Percentiles rank a stretch among this genome's conserved stretches.
Evolutionary conservation across 352 stramenopile genomes (phyloP).

Genomic region (Pythium pyrilobum): DNA sequence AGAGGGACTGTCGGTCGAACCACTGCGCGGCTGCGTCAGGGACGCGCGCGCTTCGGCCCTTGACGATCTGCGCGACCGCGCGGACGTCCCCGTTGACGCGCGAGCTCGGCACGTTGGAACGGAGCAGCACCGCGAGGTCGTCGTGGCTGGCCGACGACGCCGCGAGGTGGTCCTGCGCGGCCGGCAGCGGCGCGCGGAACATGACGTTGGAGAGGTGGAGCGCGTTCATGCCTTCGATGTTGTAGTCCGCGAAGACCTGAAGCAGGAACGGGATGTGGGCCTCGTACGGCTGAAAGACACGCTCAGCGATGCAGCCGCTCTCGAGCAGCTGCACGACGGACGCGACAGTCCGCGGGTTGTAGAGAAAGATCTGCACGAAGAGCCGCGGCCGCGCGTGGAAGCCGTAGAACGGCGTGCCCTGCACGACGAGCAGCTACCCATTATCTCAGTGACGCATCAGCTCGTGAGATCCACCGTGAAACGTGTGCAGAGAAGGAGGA

Average conservation of each 20-base stretch:
- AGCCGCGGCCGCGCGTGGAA: slow-evolving; percentile 70
- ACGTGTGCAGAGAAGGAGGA: neutral
- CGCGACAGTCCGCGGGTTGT: slow-evolving; percentile 61
- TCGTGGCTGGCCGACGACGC: neutral
- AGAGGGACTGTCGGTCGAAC: slow-evolving; percentile 70
- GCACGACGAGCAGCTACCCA: slow-evolving; percentile 76
- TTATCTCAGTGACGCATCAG: neutral
- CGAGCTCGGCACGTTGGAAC: slow-evolving; percentile 29
- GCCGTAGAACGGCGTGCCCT: slow-evolving; percentile 87
- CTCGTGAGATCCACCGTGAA: neutral
- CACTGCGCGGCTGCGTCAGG: slow-evolving; percentile 28
- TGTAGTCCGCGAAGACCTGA: slow-evolving; percentile 90
- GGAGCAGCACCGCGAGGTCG: slow-evolving; percentile 27
- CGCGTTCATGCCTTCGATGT: slow-evolving; percentile 90
- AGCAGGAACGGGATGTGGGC: slow-evolving; percentile 86
- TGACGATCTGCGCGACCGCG: slow-evolving; percentile 19
- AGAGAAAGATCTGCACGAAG: slow-evolving; percentile 88
- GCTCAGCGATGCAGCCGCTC: slow-evolving; percentile 63
- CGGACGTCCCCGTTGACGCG: slow-evolving; percentile 16
- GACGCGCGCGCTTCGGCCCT: slow-evolving; percentile 18
- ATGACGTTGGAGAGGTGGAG: slow-evolving; percentile 68
- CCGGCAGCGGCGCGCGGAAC: slow-evolving; percentile 68
- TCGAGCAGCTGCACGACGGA: slow-evolving; percentile 81
- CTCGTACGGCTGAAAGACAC: slow-evolving; percentile 84
- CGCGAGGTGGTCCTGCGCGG: slow-evolving; percentile 44